Evolutionary conservation across 805 yeast genomes (phyloP).

Genomic region (Candida patagonica): DNA sequence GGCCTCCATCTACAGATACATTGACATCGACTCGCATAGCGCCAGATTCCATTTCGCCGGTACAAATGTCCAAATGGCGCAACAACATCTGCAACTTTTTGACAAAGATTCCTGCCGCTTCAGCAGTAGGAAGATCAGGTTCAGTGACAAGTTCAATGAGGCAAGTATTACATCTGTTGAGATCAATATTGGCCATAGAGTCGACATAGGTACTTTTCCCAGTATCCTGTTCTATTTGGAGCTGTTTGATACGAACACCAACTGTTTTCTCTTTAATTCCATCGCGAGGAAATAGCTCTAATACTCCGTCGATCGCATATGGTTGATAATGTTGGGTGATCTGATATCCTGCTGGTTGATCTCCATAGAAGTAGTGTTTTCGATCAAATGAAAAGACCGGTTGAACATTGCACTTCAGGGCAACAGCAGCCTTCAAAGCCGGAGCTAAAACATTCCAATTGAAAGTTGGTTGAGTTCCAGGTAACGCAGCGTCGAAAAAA

Average conservation of each 20-base stretch:
- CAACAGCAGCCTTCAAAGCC: conserved; percentile 66
- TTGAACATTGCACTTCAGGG: conserved; percentile 53
- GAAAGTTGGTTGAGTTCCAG: conserved; percentile 83
- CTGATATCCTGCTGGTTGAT: conserved; percentile 94
- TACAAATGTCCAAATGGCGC: conserved; percentile 59
- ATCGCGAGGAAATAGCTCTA: conserved; percentile 46
- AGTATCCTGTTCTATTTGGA: conserved; percentile 93
- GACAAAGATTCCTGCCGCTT: conserved; percentile 68
- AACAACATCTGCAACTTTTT: conserved; percentile 70
- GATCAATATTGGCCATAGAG: conserved; percentile 47
- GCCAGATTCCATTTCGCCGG: conserved; percentile 90
- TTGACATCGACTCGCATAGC: conserved; percentile 94
- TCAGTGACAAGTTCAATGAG: conserved; percentile 84
- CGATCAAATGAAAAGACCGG: conserved; percentile 67
- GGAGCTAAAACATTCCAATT: conserved; percentile 64
- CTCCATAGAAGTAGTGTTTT: conserved; percentile 93
- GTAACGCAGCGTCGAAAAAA: conserved; percentile 75
- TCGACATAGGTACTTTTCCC: conserved; percentile 61
- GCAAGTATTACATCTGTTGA: conserved; percentile 79
- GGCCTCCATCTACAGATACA: conserved; percentile 59
- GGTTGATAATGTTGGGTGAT: conserved; percentile 86
- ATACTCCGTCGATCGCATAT: conserved; percentile 56
- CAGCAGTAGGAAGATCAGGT: conserved; percentile 67
- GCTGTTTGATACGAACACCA: conserved; percentile 56
- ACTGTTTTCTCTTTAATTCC: conserved; percentile 34